These are phyloP conservation scores for Solanum etuberosum DNA, from an alignment of 257 asterid species.

Conservation along the genomic window DNA sequence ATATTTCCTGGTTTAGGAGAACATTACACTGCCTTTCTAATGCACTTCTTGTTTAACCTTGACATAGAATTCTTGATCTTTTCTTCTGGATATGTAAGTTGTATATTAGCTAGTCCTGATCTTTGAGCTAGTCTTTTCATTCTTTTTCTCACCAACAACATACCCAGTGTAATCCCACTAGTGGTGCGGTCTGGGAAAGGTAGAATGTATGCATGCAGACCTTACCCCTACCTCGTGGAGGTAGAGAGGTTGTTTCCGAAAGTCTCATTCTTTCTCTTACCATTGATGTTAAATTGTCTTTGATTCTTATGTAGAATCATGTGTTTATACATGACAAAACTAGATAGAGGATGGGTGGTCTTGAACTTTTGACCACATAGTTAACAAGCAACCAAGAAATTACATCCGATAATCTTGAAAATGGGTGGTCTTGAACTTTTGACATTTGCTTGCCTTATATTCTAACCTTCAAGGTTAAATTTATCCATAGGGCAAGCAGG, in stretches of 20 bases:
- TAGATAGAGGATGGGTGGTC: background rate
- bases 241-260: background rate
- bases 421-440: background rate
- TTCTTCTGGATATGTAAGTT: background rate
- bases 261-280: background rate
- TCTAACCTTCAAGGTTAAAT: background rate
- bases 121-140: background rate
- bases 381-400: background rate
- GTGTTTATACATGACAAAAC: background rate
- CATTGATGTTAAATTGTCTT: background rate
- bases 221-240: background rate
- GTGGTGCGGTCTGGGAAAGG: background rate
- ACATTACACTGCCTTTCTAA: background rate
- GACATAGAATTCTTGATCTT: background rate
- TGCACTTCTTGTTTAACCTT: background rate
- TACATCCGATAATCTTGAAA: background rate
- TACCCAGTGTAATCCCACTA: background rate
- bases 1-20: background rate
- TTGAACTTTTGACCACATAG: no score
- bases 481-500: background rate
- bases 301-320: background rate
- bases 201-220: fast-evolving
- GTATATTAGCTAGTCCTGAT: background rate
- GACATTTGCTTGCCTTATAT: background rate
- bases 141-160: background rate